Base-by-base conservation (phyloP, 257 asterid species). In the Penstemon newberryi region DNA sequence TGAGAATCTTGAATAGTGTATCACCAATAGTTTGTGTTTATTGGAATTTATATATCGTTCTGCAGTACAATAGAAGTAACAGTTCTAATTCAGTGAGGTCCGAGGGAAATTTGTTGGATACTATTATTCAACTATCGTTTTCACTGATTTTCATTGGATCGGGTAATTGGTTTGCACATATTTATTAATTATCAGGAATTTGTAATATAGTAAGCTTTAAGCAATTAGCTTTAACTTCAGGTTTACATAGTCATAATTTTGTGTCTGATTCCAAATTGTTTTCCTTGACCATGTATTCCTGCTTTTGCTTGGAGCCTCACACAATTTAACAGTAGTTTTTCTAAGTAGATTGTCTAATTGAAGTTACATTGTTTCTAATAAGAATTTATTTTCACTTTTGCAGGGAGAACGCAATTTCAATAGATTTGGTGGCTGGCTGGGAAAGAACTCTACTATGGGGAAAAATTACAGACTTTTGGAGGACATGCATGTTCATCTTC, bases 361-460 rank as follows among this genome's bases (percentile, higher is more conserved):
- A 54, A 39, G 53, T 57, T 46, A 10, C 61, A 46, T 7, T 44
- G 12, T 45, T 63, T 19, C 50, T 69, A 38, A 46, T 39, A 44
- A 37, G 45, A 64, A 70, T 56, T 63, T n/a, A 8, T 69, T 42
- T 66, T 52, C 59, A 45, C 44, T 71, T 72, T 68, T 76, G 58
- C 82, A 94, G 99, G 97, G 99, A 36, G 99, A 91, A 67, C 96
- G 90, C 75, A 91, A 91, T 82, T 94, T 70, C 81, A 94, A 86
- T 73, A 87, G 98, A 65, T 94, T 94, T 85, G 99, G 96, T 77
- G 96, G 99, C 50, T 94, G 99, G 99, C 85, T 94, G 62, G 99
- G 99, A 45, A 94, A 94, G 85, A 94, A 94, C 80, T 94, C 98
- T 25, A 94, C 96, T 6, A 78, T 73, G 84, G 93, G 95, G 50